Conservation (phyloP, 225 moss, liverwort and hornwort genomes). For the Thuidium tamariscinum region DNA sequence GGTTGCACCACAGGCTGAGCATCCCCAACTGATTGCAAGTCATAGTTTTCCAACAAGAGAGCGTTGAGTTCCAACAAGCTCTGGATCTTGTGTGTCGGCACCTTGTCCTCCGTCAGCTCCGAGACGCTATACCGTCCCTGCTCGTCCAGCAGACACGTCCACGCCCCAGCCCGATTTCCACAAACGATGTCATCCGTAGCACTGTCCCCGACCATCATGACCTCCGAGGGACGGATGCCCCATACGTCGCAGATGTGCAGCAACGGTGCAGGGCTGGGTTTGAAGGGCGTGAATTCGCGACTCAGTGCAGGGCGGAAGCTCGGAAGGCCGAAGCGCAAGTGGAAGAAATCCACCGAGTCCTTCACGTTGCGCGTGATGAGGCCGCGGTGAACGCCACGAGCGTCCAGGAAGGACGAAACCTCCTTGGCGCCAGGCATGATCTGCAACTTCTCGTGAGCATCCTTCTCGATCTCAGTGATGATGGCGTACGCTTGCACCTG, state of each 20-base stretch:
- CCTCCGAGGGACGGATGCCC: slow-evolving; percentile 23
- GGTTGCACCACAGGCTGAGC: background rate
- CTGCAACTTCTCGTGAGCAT: slow-evolving; percentile 28
- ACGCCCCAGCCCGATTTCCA: slow-evolving; percentile 36
- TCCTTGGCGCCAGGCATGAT: slow-evolving; percentile 43
- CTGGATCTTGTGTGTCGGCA: slow-evolving; percentile 12
- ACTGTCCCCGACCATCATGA: slow-evolving; percentile 52
- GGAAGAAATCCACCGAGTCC: slow-evolving; percentile 40
- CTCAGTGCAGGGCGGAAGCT: slow-evolving; percentile 25
- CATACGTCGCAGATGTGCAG: slow-evolving; percentile 43
- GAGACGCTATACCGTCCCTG: background rate
- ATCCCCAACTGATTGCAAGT: background rate
- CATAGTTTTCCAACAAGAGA: slow-evolving; percentile 11
- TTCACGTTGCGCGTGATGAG: slow-evolving; percentile 44
- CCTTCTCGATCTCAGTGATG: slow-evolving; percentile 39
- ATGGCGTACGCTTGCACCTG: slow-evolving; percentile 16
- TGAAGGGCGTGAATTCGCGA: slow-evolving; percentile 36
- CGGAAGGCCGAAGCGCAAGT: slow-evolving; percentile 15
- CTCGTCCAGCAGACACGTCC: slow-evolving; percentile 33
- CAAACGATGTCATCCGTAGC: slow-evolving; percentile 33
- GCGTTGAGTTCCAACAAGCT: slow-evolving; percentile 16
- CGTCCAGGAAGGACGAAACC: slow-evolving; percentile 23
- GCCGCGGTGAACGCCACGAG: slow-evolving; percentile 18
- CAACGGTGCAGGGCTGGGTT: slow-evolving; percentile 40
- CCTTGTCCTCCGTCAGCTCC: background rate